Evolutionary conservation across 331 rosid genomes (phyloP).

Genomic region (Telfairia occidentalis): DNA sequence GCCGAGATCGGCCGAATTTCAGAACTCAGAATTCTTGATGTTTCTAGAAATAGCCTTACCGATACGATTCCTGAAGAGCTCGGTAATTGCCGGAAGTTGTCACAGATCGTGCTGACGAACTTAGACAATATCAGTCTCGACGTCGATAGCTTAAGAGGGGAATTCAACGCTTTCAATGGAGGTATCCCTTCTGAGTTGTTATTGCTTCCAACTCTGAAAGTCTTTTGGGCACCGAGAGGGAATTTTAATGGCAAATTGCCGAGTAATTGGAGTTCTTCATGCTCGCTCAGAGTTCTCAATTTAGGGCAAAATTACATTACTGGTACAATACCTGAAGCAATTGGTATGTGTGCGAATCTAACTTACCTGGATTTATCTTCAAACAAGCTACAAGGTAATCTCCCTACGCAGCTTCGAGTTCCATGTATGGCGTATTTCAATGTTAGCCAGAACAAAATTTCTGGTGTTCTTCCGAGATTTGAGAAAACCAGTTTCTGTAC

Average conservation of each 20-base stretch:
- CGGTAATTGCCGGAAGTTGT: conserved; percentile 29
- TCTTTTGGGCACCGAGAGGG: conserved; percentile 64
- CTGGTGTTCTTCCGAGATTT: conserved; percentile 30
- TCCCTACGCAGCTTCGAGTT: conserved; percentile 30
- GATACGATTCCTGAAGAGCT: conserved; percentile 33
- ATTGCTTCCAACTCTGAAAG: conserved; percentile 36
- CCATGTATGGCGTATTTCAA: conserved; percentile 55
- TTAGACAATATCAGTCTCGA: neutral
- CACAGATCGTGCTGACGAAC: conserved; percentile 20
- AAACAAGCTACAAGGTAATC: conserved; percentile 36
- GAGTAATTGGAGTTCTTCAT: conserved; percentile 33
- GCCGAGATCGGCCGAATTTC: conserved; percentile 26
- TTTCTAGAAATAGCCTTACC: conserved; percentile 37
- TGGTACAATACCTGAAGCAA: conserved; percentile 30
- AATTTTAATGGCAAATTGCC: conserved; percentile 50
- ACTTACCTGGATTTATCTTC: conserved; percentile 56
- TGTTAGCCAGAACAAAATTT: conserved; percentile 46
- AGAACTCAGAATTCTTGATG: conserved; percentile 36
- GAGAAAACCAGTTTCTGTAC: conserved; percentile 20
- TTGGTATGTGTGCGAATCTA: conserved; percentile 40
- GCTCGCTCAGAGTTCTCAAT: conserved; percentile 42
- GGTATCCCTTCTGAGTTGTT: conserved; percentile 36
- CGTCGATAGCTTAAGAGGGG: conserved; percentile 30
- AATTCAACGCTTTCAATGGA: conserved; percentile 54
- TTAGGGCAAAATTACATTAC: conserved; percentile 48